phyloP scores from a whole-genome alignment of 2,329 filamentous ascomycete species.

The Thelonectria rubi region DNA sequence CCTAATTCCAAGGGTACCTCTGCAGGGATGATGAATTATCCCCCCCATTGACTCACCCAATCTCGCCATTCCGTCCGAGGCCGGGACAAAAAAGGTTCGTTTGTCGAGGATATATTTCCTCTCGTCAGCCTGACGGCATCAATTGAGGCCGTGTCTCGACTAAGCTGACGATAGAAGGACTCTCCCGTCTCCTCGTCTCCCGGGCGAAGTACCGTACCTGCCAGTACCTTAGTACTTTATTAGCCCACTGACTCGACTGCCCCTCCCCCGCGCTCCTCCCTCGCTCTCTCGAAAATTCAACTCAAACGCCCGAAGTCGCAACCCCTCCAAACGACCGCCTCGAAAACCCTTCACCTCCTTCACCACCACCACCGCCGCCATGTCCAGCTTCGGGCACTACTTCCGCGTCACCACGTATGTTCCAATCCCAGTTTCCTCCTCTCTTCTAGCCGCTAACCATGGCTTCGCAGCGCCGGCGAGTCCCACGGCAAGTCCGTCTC shows the following conservation, averaged over 20 bases:
- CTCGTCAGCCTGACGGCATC: not conserved
- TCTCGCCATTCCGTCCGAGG: constrained; percentile 11
- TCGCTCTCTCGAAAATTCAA: constrained; percentile 11
- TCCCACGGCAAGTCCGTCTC: constrained; percentile 93
- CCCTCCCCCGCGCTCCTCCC: constrained; percentile 28
- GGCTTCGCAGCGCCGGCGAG: constrained; percentile 56
- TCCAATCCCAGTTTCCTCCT: constrained; percentile 10
- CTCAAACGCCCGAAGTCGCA: constrained; percentile 20
- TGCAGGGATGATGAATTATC: constrained; percentile 33
- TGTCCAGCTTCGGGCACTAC: constrained; percentile 86
- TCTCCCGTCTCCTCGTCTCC: no score
- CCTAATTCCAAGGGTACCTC: not conserved
- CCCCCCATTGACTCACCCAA: constrained; percentile 1
- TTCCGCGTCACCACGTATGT: constrained; percentile 71
- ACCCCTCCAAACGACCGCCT: not conserved
- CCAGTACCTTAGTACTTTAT: not conserved
- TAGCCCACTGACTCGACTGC: constrained; percentile 7
- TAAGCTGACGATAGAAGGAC: not conserved
- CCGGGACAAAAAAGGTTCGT: not conserved
- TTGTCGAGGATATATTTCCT: not conserved
- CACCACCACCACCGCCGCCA: constrained; percentile 51
- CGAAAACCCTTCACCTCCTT: constrained; percentile 1
- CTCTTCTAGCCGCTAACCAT: not conserved
- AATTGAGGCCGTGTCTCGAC: not conserved
- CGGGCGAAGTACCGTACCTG: no score